Conservation (phyloP, 73 alveolate genomes). For the Blepharisma japonicum region DNA sequence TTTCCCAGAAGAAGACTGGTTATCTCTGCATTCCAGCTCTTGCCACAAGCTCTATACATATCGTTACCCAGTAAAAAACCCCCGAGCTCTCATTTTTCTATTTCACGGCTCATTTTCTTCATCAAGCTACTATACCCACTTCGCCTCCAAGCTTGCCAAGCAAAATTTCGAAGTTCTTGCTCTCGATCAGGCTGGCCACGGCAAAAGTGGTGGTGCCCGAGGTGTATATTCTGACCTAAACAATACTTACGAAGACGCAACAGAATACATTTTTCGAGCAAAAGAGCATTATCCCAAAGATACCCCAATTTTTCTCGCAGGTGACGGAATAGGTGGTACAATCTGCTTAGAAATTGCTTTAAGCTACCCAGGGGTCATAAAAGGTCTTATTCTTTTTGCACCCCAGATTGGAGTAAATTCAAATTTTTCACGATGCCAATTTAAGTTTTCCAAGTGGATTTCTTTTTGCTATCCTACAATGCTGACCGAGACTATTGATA, state of each 20-base stretch:
- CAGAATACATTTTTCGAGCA: neutral
- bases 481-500: neutral
- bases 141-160: neutral
- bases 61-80: neutral
- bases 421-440: neutral
- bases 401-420: neutral
- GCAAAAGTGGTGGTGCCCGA: neutral
- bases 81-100: neutral
- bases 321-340: neutral
- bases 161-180: neutral
- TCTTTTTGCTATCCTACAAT: neutral
- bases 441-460: neutral
- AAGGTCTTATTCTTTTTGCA: neutral
- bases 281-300: neutral
- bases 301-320: neutral
- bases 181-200: neutral
- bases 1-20: constrained; percentile 5
- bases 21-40: neutral
- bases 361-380: neutral
- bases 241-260: neutral
- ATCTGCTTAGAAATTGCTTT: neutral
- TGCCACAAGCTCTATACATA: neutral
- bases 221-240: neutral
- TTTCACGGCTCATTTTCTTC: neutral
- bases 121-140: neutral